Evolutionary conservation across 352 stramenopile species (phyloP), one percentile per base, ranked within the genome.

Genomic region (Phytophthora pseudosyringae): DNA sequence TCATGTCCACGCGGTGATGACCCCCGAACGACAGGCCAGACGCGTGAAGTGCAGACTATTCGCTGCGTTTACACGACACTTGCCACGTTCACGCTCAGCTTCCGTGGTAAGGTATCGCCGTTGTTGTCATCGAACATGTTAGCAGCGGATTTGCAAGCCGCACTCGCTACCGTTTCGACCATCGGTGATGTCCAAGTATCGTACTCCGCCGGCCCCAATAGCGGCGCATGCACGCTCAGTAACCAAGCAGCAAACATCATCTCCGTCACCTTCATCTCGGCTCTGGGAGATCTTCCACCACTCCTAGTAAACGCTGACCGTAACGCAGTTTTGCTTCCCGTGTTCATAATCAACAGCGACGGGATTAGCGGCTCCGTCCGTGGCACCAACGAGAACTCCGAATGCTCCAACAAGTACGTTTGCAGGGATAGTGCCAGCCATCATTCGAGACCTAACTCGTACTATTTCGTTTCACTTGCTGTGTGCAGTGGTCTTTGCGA

Each of bases 361-460:
- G 81, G 85, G 55, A 73, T 75, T 8, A 73, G 53, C 2, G 71
- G 59, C 2, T 91, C 79, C 1, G 59, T 86, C 45, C 81, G 63
- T 21, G 85, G 85, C 55, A 90, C 83, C 8, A 81, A 81, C 32
- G 83, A 94, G 67, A 78, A 91, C 61, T 71, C 67, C 35, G 82
- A 86, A 62, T 94, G 85, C 66, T 88, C 83, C 31, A 84, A 89
- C 76, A 91, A 90, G 80, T 88, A 70, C 56, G 71, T 82, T 43
- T 10, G n/a, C 13, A 16, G 3, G 26, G 40, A 16, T 43, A 35
- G 6, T 52, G 4, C 4, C 5, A 18, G 32, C 21, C 11, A 38
- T 38, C 15, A 3, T 39, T 49, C 18, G 15, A 18, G 13, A 28
- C n/a, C 16, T 45, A 18, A 35, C 25, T 47, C 35, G 8, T 38